Conservation (phyloP, 129 eudicot species). For the Lactuca sativa region DNA sequence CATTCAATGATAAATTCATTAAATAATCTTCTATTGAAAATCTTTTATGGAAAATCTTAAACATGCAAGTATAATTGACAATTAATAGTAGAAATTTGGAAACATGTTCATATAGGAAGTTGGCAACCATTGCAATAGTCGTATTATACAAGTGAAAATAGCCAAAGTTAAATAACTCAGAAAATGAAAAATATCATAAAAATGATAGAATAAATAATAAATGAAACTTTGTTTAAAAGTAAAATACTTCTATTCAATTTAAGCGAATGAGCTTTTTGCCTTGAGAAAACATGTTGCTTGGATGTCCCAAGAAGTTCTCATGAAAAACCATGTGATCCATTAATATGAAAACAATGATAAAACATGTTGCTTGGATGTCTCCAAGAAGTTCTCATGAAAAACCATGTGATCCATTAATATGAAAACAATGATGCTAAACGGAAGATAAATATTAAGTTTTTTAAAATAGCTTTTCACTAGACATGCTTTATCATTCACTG, state of each 20-base stretch:
- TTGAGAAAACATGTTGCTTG: neutral
- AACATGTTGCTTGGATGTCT: neutral
- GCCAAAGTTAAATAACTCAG: too few relatives aligned
- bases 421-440: neutral
- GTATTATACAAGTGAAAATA: too few relatives aligned
- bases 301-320: neutral
- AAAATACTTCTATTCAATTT: neutral
- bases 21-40: too few relatives aligned
- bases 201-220: too few relatives aligned
- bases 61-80: too few relatives aligned
- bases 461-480: neutral
- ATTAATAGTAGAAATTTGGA: too few relatives aligned
- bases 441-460: neutral
- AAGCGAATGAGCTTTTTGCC: neutral
- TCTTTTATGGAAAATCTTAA: too few relatives aligned
- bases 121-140: too few relatives aligned
- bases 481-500: neutral
- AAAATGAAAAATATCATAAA: too few relatives aligned
- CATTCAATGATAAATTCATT: too few relatives aligned
- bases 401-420: slow-evolving; percentile 1
- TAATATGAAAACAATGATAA: neutral
- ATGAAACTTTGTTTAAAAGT: neutral
- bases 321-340: slow-evolving; percentile 10
- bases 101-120: too few relatives aligned
- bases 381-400: slow-evolving; percentile 3